Base-by-base conservation (phyloP, 306 rosid species). In the Cucumis cinereus region DNA sequence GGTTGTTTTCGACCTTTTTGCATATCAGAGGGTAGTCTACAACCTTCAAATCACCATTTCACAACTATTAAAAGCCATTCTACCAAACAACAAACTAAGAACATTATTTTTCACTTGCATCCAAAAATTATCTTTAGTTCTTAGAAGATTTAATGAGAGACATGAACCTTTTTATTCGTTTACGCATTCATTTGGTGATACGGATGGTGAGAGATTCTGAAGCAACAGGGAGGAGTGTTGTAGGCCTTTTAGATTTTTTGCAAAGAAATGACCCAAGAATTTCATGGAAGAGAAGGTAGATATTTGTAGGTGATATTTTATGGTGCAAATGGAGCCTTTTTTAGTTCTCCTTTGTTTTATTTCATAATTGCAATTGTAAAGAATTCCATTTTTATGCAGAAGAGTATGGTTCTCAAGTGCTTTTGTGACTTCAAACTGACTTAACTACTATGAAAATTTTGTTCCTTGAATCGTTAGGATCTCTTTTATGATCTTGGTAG, bases 131-230 rank as follows among this genome's bases (percentile, higher is more conserved):
- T 54, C 24, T 9, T 9, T 54, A 54, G 23, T 19, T 54, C 24
- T 54, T n/a, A 87, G 98, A 54, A 83, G 93, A 81, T 91, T 88
- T 84, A 87, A 85, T 68, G 97, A 86, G 79, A 90, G 97, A 58
- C 82, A 91, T 62, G 74, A 68, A 41, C 36, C 74, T 36, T 75
- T 84, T 66, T 91, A 90, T 38, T 75, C 94, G 63, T 91, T 89
- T 75, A 89, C 96, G 85, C 91, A 88, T 70, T 80, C 92, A 69
- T 91, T 81, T 75, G 87, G 82, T 76, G 82, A 77, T 71, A 78
- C 36, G 79, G 88, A 78, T 77, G 84, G 82, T 68, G 98, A 90
- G 79, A 88, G 35, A 74, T 94, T 84, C 80, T 91, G 87, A 80
- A 81, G 86, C 50, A 89, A 90, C 74, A 75, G 85, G 8, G 94